Conservation (phyloP, 2,329 filamentous ascomycete species). For the Nemania bipapillata region DNA sequence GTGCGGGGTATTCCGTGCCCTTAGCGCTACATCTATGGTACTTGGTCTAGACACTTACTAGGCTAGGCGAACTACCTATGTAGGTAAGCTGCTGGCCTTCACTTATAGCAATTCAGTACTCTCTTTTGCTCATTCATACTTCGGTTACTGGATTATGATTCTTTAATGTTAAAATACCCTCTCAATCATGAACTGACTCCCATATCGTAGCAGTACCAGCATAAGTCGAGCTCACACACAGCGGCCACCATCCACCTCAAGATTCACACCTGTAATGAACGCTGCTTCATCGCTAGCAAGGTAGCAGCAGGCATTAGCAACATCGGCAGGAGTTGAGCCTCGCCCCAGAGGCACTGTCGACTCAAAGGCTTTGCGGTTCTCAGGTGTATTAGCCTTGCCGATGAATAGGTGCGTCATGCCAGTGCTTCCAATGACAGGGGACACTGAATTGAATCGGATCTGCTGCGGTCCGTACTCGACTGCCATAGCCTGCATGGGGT, state of each 20-base stretch:
- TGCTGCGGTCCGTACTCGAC: constrained; percentile 77
- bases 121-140: too few species aligned
- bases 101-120: too few species aligned
- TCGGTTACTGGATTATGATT: too few species aligned
- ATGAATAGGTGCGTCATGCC: constrained; percentile 68
- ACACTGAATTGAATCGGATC: constrained; percentile 78
- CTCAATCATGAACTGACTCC: background rate
- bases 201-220: background rate
- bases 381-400: constrained; percentile 70
- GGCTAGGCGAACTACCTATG: too few species aligned
- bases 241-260: constrained; percentile 62
- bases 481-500: constrained; percentile 61
- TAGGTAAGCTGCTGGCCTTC: too few species aligned
- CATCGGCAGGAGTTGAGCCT: constrained; percentile 68
- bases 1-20: background rate
- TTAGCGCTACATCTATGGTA: too few species aligned
- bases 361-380: constrained; percentile 67
- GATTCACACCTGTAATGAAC: constrained; percentile 77
- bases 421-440: constrained; percentile 74
- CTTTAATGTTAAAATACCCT: too few species aligned
- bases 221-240: constrained; percentile 42
- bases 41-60: too few species aligned
- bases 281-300: constrained; percentile 76
- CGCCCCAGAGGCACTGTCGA: constrained; percentile 66
- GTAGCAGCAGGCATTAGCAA: constrained; percentile 77